Conservation (phyloP, 768 basidiomycete genomes). For the Leccinum ochraceum region DNA sequence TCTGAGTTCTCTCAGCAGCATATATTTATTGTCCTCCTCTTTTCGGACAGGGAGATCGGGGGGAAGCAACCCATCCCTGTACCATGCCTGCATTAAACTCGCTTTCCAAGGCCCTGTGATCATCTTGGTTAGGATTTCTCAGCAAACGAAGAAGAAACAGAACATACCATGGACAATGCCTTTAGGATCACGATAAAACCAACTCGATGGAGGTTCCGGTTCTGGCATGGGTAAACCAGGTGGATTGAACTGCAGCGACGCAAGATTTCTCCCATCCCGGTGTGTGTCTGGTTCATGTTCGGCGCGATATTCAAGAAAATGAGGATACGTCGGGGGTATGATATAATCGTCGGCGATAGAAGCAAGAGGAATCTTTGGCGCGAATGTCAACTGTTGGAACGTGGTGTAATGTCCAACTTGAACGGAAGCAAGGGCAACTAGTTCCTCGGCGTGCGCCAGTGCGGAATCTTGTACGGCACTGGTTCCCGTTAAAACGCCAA, state of each 20-base stretch:
- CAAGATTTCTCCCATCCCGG: slow-evolving; percentile 46
- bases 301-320: slow-evolving; percentile 70
- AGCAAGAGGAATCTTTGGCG: slow-evolving; percentile 86
- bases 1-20: slow-evolving; percentile 70
- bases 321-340: slow-evolving; percentile 87
- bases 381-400: slow-evolving; percentile 86
- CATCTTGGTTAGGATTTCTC: slow-evolving; percentile 10
- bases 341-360: slow-evolving; percentile 89
- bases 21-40: slow-evolving; percentile 71
- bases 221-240: slow-evolving; percentile 77
- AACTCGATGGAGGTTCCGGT: slow-evolving; percentile 66
- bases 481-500: slow-evolving; percentile 32
- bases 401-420: slow-evolving; percentile 86
- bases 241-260: slow-evolving; percentile 71
- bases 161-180: slow-evolving; percentile 71
- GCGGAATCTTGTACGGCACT: slow-evolving; percentile 34
- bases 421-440: slow-evolving; percentile 64
- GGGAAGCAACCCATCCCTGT: slow-evolving; percentile 79
- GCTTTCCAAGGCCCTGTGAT: slow-evolving; percentile 80
- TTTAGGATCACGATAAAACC: slow-evolving; percentile 87
- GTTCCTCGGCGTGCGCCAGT: slow-evolving; percentile 60
- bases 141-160: background rate
- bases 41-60: slow-evolving; percentile 79
- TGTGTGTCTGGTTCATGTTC: slow-evolving; percentile 59
- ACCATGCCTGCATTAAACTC: slow-evolving; percentile 88